Conservation (phyloP, 495 filamentous ascomycete genomes). For the Amphirosellinia nigrospora region DNA sequence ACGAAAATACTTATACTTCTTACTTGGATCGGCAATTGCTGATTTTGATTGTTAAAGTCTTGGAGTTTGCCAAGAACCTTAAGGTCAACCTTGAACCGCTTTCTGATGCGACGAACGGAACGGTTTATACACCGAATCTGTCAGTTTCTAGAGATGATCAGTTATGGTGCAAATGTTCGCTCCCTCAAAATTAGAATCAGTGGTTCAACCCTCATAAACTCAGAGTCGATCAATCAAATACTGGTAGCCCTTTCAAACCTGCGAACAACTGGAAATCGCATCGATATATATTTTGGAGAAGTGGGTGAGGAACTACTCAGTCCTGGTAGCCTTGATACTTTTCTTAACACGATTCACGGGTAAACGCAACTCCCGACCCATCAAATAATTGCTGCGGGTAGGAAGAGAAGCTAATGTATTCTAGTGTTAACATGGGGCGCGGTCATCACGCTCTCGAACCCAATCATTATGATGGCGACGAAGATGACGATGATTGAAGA, state of each 20-base stretch:
- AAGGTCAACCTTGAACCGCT: constrained; percentile 17
- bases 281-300: constrained; percentile 5
- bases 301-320: constrained; percentile 9
- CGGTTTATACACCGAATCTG: constrained; percentile 14
- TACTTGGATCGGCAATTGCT: not conserved
- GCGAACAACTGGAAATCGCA: not conserved
- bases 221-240: constrained; percentile 11
- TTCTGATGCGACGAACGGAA: not conserved
- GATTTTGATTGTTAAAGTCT: not conserved
- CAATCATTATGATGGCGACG: constrained; percentile 12
- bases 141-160: constrained; percentile 6
- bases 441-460: constrained; percentile 17
- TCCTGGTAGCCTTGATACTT: not conserved
- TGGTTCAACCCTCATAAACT: not conserved
- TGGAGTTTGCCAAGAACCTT: constrained; percentile 7
- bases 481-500: not conserved
- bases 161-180: constrained; percentile 10
- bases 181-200: constrained; percentile 16
- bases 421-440: constrained; percentile 9
- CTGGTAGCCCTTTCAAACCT: constrained; percentile 7
- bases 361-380: not conserved
- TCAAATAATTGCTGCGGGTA: not conserved
- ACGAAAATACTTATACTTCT: not conserved
- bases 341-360: constrained; percentile 1
- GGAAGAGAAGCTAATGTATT: not conserved